Evolutionary conservation across 257 asterid genomes (phyloP).

Genomic region (Cynanchum wilfordii): DNA sequence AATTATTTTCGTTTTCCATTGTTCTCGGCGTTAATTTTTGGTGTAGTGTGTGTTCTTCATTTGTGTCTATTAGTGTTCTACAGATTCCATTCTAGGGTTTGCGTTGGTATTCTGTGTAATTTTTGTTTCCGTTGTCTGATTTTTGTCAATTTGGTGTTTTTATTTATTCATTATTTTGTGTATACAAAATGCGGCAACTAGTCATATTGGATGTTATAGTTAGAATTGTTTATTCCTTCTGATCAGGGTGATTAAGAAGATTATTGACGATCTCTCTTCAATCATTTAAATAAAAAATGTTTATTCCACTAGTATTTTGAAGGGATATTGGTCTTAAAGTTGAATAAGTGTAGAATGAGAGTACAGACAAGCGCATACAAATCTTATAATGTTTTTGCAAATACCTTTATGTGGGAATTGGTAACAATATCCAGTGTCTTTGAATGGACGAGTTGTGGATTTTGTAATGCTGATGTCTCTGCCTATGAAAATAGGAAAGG

Average conservation of each 20-base stretch:
- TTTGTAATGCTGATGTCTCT: not conserved
- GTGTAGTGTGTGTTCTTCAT: not conserved
- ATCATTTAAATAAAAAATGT: not conserved
- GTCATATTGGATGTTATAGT: not conserved
- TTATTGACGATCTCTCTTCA: not conserved
- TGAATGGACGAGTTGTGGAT: not conserved
- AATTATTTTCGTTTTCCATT: not conserved
- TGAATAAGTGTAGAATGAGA: not conserved
- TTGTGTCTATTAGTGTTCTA: not conserved
- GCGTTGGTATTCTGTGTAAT: not conserved
- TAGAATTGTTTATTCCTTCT: not conserved
- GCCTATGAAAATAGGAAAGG: not conserved
- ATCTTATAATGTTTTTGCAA: not conserved
- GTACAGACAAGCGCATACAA: too few species aligned
- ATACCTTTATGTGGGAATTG: not conserved
- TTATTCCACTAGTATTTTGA: not conserved
- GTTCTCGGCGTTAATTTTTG: not conserved
- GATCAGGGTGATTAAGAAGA: not conserved
- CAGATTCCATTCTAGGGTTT: slow-evolving; percentile 1
- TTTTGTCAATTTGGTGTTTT: not conserved
- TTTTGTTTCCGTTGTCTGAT: too few species aligned
- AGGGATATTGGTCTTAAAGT: not conserved
- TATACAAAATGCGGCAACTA: not conserved
- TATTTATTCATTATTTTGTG: not conserved
- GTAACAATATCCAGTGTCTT: not conserved